These are phyloP conservation scores for Puccinia horiana DNA, from an alignment of 1,284 basidiomycete species.

Conservation along the genomic window DNA sequence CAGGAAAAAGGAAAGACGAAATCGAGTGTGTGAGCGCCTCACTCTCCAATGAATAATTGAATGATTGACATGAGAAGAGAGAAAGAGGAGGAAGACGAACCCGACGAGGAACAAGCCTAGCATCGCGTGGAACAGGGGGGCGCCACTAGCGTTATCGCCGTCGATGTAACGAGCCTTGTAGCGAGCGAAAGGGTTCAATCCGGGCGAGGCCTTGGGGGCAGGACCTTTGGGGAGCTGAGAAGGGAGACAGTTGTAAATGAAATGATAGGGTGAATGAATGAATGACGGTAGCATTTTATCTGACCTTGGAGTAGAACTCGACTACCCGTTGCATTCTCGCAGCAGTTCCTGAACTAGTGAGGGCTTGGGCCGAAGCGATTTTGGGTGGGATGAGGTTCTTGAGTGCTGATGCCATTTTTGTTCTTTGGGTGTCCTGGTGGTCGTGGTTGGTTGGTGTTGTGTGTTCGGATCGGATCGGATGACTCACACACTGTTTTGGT, in stretches of 20 bases:
- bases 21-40: no score
- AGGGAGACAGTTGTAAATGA: not conserved
- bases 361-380: constrained; percentile 56
- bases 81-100: constrained; percentile 53
- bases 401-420: constrained; percentile 51
- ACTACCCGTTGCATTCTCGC: constrained; percentile 56
- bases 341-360: constrained; percentile 53
- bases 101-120: constrained; percentile 56
- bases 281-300: not conserved
- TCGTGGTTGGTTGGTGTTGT: not conserved
- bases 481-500: no score
- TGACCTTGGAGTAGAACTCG: constrained; percentile 57
- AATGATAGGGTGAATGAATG: not conserved
- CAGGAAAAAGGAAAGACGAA: not conserved
- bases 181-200: constrained; percentile 54
- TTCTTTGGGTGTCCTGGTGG: not conserved
- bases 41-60: no score
- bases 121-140: constrained; percentile 54
- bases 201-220: constrained; percentile 50
- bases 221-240: constrained; percentile 57
- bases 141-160: constrained; percentile 55
- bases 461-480: not conserved
- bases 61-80: not conserved
- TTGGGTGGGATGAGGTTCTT: constrained; percentile 56
- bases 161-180: constrained; percentile 57